Conservation (phyloP, 1,139 yeast species). For the Kodamaea fungicola region DNA sequence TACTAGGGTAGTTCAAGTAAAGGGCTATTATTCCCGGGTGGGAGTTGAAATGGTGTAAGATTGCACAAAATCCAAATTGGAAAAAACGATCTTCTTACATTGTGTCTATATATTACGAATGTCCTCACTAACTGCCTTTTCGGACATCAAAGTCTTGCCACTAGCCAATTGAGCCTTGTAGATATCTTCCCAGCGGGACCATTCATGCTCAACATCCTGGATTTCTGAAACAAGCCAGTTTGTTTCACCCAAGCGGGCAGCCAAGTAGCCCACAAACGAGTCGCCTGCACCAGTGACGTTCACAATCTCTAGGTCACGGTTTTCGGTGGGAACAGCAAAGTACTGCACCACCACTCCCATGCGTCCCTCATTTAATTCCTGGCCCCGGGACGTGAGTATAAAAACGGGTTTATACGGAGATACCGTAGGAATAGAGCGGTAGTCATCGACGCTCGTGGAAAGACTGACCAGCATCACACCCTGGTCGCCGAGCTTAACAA, state of each 20-base stretch:
- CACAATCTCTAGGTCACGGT: conserved; percentile 27
- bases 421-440: conserved; percentile 34
- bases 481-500: conserved; percentile 63
- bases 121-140: conserved; percentile 22
- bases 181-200: conserved; percentile 34
- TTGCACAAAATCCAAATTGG: too few relatives aligned
- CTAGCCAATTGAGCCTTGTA: conserved; percentile 54
- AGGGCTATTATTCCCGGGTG: too few relatives aligned
- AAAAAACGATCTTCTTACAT: not conserved
- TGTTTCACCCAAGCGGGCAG: conserved; percentile 21
- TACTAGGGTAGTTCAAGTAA: too few relatives aligned
- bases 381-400: conserved; percentile 16
- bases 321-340: conserved; percentile 47
- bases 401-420: conserved; percentile 27
- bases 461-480: conserved; percentile 55
- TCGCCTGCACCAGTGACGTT: conserved; percentile 78
- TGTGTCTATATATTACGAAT: conserved; percentile 8
- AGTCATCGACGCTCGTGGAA: conserved; percentile 26
- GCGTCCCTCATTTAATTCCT: conserved; percentile 10
- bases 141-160: conserved; percentile 40
- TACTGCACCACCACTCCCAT: conserved; percentile 63
- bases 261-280: conserved; percentile 55
- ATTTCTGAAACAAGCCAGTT: conserved; percentile 26
- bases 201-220: conserved; percentile 25
- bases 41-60: too few relatives aligned